These are phyloP conservation scores for Penicillium italicum DNA, from an alignment of 2,329 filamentous ascomycete species.

Conservation along the genomic window DNA sequence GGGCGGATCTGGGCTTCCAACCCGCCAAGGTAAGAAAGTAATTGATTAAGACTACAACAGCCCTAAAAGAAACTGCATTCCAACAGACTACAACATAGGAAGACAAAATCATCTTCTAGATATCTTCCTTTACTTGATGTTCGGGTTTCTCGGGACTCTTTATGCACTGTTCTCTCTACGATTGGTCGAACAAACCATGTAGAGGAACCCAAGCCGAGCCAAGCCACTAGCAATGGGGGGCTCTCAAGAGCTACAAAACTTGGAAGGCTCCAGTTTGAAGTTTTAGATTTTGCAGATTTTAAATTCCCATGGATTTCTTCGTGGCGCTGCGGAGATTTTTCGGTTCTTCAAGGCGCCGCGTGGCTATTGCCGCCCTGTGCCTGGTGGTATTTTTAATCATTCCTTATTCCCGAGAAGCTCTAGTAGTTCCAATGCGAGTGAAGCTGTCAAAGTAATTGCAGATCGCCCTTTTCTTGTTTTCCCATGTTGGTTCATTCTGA, in stretches of 20 bases:
- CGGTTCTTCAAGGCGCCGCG: background rate
- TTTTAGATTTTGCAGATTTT: background rate
- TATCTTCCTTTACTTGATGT: background rate
- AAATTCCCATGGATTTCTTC: background rate
- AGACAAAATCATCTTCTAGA: background rate
- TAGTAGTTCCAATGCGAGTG: background rate
- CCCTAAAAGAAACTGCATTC: background rate
- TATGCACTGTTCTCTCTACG: background rate
- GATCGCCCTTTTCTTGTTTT: background rate
- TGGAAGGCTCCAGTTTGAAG: background rate
- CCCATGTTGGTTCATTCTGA: background rate
- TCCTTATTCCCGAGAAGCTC: conserved; percentile 1
- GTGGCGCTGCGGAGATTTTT: background rate
- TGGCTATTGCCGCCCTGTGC: background rate
- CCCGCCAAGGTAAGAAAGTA: background rate
- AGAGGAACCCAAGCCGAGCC: conserved; percentile 4
- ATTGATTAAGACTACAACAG: background rate
- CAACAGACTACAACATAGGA: background rate
- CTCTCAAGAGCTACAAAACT: background rate
- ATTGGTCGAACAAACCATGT: conserved; percentile 1
- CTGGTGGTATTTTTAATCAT: background rate
- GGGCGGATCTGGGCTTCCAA: background rate
- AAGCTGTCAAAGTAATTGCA: background rate
- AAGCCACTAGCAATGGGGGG: background rate
- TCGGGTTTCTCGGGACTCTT: background rate